Base-by-base conservation (phyloP, 768 basidiomycete species). In the Tephrocybe sp. region DNA sequence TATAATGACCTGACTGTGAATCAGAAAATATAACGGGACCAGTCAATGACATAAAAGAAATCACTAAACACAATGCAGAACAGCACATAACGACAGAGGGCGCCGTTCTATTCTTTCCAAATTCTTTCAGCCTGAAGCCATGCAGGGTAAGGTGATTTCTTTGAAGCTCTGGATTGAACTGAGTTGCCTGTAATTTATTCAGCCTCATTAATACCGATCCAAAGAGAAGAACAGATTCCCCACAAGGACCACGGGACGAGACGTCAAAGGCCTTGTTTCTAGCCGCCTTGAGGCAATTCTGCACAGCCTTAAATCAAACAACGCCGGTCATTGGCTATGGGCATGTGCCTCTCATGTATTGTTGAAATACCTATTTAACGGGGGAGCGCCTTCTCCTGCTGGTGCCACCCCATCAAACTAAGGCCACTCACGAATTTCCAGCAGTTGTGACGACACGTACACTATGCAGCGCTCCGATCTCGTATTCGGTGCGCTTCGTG, bases 401-500 rank as follows among this genome's bases (percentile, higher is more conserved):
- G 4, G 36, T 37, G 36, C 18, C 18, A 37, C n/a, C 36, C 36
- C 36, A 37, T 37, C 36, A 37, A 37, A n/a, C 18, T 37, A 8
- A 8, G 21, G 22, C 25, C 9, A 27, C 18, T 36, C n/a, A 15
- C 41, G 27, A 26, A 27, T 7, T 13, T 27, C 13, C 12, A 8
- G 16, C 40, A 24, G 18, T 5, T n/a, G n/a, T n/a, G n/a, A n/a
- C n/a, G n/a, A n/a, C n/a, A n/a, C 24, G 25, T n/a, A 15, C 26
- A 36, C 6, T n/a, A 51, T 51, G 50, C 44, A 32, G 24, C 49
- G 44, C 31, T 19, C 44, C 19, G 30, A 44, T 26, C 38, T 46
- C 5, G 30, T 45, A 15, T 18, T 34, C 11, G 31, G 19, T 19
- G 25, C 44, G 24, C 16, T 45, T 15, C 50, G 37, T n/a, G 15